Evolutionary conservation across 345 rosid species (phyloP), one percentile per base, ranked within the genome.

Genomic region (Erucastrum elatum): DNA sequence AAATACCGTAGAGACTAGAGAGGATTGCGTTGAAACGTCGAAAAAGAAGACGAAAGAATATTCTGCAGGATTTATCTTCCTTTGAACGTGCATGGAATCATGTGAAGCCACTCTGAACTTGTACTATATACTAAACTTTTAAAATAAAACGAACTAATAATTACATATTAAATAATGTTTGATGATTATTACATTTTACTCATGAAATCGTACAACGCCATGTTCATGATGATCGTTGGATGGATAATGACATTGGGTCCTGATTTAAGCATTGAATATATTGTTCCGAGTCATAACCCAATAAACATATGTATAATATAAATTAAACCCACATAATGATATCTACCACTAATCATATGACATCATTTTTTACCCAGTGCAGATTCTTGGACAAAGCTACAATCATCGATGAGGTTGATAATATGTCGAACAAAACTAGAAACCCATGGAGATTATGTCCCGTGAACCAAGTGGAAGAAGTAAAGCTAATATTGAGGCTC

Each of bases 381-480:
- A 94, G 98, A 77, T 85, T 87, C 71, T 59, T 94, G 80, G 97
- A 94, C 58, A 94, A 92, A 73, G 97, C 97, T 67, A 86, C 84
- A 88, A 80, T 92, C 25, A 78, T 91, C 0, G 97, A 94, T 82
- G 72, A 77, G 26, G 1, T 75, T 4, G 97, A 92, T 75, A 71
- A 80, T 35, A 64, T 68, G 4, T 55, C 86, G 0, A 78, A 81
- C 82, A 71, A 75, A 49, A 27, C 31, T 6, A 88, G 87, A 77
- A 77, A 91, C 73, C 93, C 90, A 5, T 92, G 98, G 98, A 79
- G 94, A 64, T 85, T 94, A 12, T 92, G 98, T 82, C 62, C 97
- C 0, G 71, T 86, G 64, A 89, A 83, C 84, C 97, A 91, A 84
- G 97, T 94, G 46, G 98, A 94, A 83, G 93, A 94, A 89, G 91